Conservation (phyloP, 1,139 yeast genomes). For the Saccharomyces uvarum region DNA sequence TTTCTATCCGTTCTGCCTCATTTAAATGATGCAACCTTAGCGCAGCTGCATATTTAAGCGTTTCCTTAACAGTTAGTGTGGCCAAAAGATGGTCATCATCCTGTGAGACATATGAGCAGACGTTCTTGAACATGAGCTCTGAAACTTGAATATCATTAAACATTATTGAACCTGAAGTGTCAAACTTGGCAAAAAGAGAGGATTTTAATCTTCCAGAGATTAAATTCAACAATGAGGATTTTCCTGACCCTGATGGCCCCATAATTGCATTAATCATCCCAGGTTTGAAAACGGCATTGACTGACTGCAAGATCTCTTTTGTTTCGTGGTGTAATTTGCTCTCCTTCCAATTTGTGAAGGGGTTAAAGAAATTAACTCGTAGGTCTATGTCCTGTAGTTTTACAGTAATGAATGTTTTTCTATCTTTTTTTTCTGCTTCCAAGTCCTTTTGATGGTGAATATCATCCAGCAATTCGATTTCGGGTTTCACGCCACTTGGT, state of each 20-base stretch:
- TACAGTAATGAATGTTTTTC: conserved; percentile 11
- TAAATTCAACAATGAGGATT: conserved; percentile 62
- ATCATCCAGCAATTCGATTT: neutral
- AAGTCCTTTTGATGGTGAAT: conserved; percentile 9
- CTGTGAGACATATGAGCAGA: conserved; percentile 73
- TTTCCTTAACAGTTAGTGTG: conserved; percentile 68
- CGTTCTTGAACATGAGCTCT: conserved; percentile 39
- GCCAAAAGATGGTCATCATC: conserved; percentile 68
- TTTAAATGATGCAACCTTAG: conserved; percentile 43
- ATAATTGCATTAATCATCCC: conserved; percentile 71
- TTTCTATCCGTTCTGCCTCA: conserved; percentile 29
- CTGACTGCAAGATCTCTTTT: conserved; percentile 40
- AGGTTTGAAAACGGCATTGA: conserved; percentile 53
- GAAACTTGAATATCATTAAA: conserved; percentile 41
- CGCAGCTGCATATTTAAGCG: conserved; percentile 63
- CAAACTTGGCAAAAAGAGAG: conserved; percentile 34
- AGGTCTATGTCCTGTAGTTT: conserved; percentile 15
- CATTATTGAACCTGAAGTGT: conserved; percentile 36
- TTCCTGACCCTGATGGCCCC: conserved; percentile 90
- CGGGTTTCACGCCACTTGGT: neutral
- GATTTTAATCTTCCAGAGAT: conserved; percentile 57
- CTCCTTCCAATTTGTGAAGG: conserved; percentile 5
- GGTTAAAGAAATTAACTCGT: conserved; percentile 11
- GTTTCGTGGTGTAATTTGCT: conserved; percentile 10
- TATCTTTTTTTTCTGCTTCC: conserved; percentile 6